Evolutionary conservation across 441 rosid species (phyloP), one percentile per base, ranked within the genome.

Genomic region (Metrosideros polymorpha): DNA sequence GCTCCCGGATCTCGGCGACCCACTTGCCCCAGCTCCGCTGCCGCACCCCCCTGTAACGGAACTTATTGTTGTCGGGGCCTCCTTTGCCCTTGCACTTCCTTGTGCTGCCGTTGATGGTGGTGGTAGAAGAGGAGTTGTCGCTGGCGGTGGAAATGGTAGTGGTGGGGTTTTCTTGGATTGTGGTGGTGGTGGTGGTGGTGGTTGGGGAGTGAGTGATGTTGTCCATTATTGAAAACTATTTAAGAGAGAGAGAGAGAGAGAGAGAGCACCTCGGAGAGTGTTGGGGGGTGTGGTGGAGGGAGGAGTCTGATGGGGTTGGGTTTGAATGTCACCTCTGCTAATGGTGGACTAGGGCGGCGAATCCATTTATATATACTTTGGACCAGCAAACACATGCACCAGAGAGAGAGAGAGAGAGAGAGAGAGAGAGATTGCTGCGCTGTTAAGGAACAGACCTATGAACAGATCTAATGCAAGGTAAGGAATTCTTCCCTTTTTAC

Each of bases 21-120:
- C 99, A 97, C 87, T 97, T 97, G 1, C 99, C 99, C 98, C 99
- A 97, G 89, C 98, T 96, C 52, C 99, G 90, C 86, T 97, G 99
- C 85, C 99, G 86, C 22, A 97, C 99, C 7, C 99, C 99, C 54
- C 96, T 91, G 91, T 95, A 97, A 82, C 96, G 91, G 79, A 95
- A 97, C 94, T 95, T 97, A 86, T 92, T 87, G 79, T 97, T 97
- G 56, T 96, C 99, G 0, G 99, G 99, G 15, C 99, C 99, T 8
- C 99, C 99, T 89, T 94, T 95, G 83, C 99, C 98, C 86, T 93
- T 95, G 66, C 92, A 89, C 89, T 92, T 95, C 88, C 92, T 91
- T 76, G 85, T 87, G 84, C 49, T 47, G 77, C 50, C 86, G 42
- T 50, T 54, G 32, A 24, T 13, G 59, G n/a, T 59, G 85, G 47